Base-by-base conservation (phyloP, 2,329 filamentous ascomycete genomes). In the Neonectria coccinea region DNA sequence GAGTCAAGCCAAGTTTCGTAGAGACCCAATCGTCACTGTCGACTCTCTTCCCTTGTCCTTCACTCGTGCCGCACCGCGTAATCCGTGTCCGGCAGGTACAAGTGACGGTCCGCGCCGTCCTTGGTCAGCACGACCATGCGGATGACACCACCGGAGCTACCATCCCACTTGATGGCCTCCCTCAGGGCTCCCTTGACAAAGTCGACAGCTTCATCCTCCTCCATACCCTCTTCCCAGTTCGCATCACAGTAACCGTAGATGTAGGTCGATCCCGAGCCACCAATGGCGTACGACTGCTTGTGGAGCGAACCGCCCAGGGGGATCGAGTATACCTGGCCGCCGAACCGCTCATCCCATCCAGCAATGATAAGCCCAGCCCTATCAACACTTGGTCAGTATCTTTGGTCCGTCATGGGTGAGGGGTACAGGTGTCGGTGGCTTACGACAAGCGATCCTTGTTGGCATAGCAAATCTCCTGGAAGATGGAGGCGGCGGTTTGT, bases 141-240 rank as follows among this genome's bases (percentile, higher is more conserved):
- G 76, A 99, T 99, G 65, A 99, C 96, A 83, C 96, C 96, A 71
- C 96, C 96, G 3, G 96, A 98, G 84, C 94, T 97, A 69, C 96
- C 96, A 79, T 99, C 96, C 96, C 96, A 99, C 83, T 97, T 97
- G 87, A 99, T 98, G 16, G 96, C 96, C 85, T 99, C 95, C 76
- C 89, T 85, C 77, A 99, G 84, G 33, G 96, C 91, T 52, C 90
- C 91, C 84, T 97, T 97, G 79, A 99, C 96, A 76, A 99, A 99
- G 44, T 90, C 82, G 70, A 99, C 90, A 1, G 96, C 96, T 67
- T 97, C 94, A 59, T 89, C 86, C 85, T 98, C 93, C 57, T 91
- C 93, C 94, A 99, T 98, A 70, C 89, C 89, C 82, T 98, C 96
- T 79, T 86, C 89, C 96, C 96, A 99, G 85, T 99, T 89, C 62